Evolutionary conservation across 345 rosid genomes (phyloP).

Genomic region (Kandelia obovata): DNA sequence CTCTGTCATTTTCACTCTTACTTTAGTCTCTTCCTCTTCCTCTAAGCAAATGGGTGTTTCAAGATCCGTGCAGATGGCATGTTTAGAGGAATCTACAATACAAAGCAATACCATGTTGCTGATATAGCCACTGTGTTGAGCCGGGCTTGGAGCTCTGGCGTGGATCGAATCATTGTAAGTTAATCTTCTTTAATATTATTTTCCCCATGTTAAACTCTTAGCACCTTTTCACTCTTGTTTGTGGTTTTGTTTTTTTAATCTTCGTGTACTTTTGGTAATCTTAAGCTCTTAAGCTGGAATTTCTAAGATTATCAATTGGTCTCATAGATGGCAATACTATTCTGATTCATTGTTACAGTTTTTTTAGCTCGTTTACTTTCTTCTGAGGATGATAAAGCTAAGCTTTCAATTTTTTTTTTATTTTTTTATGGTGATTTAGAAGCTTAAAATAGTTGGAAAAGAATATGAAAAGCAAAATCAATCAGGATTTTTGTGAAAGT

Average conservation of each 20-base stretch:
- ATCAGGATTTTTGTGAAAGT: background rate
- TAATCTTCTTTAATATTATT: constrained; percentile 2
- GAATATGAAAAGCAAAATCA: background rate
- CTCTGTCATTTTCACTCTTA: background rate
- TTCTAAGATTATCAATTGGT: too few species aligned
- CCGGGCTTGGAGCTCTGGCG: constrained; percentile 95
- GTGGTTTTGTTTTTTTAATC: background rate
- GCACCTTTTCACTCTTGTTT: background rate
- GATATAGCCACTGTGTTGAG: constrained; percentile 67
- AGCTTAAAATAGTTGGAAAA: background rate
- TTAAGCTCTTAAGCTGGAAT: too few species aligned
- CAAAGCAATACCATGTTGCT: constrained; percentile 71
- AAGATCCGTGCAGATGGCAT: constrained; percentile 64
- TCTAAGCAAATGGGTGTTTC: background rate
- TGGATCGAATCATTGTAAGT: constrained; percentile 78
- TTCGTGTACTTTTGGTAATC: too few species aligned
- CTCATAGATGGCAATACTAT: too few species aligned
- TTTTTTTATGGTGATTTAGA: background rate
- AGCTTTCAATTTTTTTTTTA: background rate
- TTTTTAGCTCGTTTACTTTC: background rate
- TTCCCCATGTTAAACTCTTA: background rate
- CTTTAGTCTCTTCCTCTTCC: background rate
- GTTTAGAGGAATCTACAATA: constrained; percentile 90
- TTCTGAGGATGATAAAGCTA: background rate
- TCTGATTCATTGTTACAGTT: too few species aligned